A percentile compares a stretch with the other conserved stretches of the same genome.
Evolutionary conservation across 2,329 filamentous ascomycete genomes (phyloP).

Genomic region (Aureobasidium sp.): DNA sequence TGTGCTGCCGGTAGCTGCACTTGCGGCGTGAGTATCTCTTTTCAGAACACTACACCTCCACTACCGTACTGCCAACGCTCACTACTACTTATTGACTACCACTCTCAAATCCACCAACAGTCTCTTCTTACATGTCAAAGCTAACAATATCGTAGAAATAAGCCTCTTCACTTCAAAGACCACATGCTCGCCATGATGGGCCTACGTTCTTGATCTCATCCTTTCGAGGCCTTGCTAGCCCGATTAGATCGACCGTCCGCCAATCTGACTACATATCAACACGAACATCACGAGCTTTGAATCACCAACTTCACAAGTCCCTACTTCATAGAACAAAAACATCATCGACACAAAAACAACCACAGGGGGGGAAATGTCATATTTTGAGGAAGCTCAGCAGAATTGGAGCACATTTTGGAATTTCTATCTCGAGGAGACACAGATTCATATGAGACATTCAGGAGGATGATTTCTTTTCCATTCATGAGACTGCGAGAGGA

Average conservation of each 20-base stretch:
- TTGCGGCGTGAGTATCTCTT: conserved; percentile 3
- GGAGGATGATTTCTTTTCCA: too few species aligned
- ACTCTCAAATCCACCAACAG: background rate
- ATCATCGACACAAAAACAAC: background rate
- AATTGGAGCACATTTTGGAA: background rate
- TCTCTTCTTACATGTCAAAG: background rate
- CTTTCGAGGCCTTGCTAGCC: background rate
- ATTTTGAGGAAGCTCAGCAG: background rate
- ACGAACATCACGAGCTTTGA: background rate
- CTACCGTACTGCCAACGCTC: too few species aligned
- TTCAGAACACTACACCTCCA: background rate
- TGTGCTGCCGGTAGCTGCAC: conserved; percentile 11
- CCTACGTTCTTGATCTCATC: background rate
- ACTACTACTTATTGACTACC: background rate
- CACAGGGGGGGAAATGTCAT: background rate
- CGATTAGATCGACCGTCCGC: too few species aligned
- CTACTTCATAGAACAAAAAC: too few species aligned
- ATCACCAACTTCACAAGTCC: too few species aligned
- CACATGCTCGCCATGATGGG: background rate
- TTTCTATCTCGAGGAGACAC: too few species aligned
- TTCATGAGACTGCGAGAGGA: too few species aligned
- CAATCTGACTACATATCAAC: background rate
- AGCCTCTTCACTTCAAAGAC: background rate
- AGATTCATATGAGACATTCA: too few species aligned
- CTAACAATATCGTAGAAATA: background rate